Evolutionary conservation across 2,329 filamentous ascomycete genomes (phyloP).

Genomic region (Hypoxylon sp.): DNA sequence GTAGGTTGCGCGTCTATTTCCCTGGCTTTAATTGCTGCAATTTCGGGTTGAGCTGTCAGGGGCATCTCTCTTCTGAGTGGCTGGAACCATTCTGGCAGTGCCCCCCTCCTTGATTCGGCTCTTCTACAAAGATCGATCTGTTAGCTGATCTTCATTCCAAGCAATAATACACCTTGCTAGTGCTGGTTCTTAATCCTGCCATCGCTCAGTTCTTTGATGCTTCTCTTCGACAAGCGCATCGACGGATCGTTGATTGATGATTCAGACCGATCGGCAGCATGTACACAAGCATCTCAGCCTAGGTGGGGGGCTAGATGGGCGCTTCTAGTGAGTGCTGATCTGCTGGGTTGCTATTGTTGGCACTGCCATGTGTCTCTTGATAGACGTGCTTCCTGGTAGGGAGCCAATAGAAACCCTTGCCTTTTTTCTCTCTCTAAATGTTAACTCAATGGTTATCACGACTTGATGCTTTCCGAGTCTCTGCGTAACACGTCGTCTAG

Average conservation of each 20-base stretch:
- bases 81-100: constrained; percentile 31
- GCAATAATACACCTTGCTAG: constrained; percentile 27
- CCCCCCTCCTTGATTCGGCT: constrained; percentile 39
- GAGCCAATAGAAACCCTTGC: background rate
- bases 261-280: constrained; percentile 15
- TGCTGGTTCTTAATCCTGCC: constrained; percentile 24
- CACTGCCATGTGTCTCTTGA: constrained; percentile 16
- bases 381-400: background rate
- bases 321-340: constrained; percentile 12
- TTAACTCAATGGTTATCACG: constrained; percentile 20
- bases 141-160: constrained; percentile 42
- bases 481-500: constrained; percentile 6
- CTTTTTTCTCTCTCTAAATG: background rate
- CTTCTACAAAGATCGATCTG: constrained; percentile 33
- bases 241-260: background rate
- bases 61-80: constrained; percentile 34
- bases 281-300: constrained; percentile 2
- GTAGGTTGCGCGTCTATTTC: constrained; percentile 43
- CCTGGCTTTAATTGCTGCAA: constrained; percentile 50
- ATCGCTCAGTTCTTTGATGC: constrained; percentile 19
- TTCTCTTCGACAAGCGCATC: constrained; percentile 2
- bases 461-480: constrained; percentile 14
- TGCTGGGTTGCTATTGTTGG: constrained; percentile 1
- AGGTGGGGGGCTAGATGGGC: background rate
- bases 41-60: constrained; percentile 47